These are phyloP conservation scores for Corynascus novoguineensis DNA, from an alignment of 495 filamentous ascomycete genomes.

Conservation along the genomic window DNA sequence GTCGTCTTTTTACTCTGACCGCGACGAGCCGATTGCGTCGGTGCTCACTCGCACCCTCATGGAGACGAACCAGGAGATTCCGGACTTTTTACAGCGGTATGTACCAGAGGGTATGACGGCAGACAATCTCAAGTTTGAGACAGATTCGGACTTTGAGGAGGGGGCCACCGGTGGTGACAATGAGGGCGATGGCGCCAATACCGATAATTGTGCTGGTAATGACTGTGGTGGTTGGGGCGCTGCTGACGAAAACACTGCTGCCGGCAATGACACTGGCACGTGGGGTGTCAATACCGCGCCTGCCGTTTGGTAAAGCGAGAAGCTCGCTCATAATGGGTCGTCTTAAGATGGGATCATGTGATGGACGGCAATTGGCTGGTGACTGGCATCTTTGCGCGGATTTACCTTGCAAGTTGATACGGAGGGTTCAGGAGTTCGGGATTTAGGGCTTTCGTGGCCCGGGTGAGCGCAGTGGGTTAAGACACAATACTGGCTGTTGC, in stretches of 20 bases:
- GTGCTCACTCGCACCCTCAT: constrained; percentile 72
- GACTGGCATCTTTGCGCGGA: constrained; percentile 5
- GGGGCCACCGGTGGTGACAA: constrained; percentile 11
- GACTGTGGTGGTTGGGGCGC: background rate
- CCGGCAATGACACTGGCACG: background rate
- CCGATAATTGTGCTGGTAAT: background rate
- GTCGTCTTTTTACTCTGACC: constrained; percentile 74
- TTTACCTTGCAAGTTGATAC: background rate
- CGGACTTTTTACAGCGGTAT: constrained; percentile 69
- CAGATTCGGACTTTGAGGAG: constrained; percentile 56
- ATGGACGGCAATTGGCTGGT: background rate
- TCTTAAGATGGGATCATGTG: background rate
- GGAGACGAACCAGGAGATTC: constrained; percentile 70
- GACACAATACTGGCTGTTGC: constrained; percentile 8
- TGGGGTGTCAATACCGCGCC: background rate
- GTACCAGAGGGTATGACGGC: constrained; percentile 48
- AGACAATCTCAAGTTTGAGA: constrained; percentile 51
- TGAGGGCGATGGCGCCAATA: constrained; percentile 4
- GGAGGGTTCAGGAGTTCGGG: background rate
- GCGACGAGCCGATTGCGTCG: constrained; percentile 61
- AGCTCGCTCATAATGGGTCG: background rate
- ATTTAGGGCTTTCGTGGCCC: background rate
- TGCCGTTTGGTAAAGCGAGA: constrained; percentile 1
- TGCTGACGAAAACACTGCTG: background rate
- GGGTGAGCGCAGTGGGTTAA: background rate